These are phyloP conservation scores for Isoetes taiwanensis DNA, from an alignment of 75 land plant species.

Conservation along the genomic window DNA sequence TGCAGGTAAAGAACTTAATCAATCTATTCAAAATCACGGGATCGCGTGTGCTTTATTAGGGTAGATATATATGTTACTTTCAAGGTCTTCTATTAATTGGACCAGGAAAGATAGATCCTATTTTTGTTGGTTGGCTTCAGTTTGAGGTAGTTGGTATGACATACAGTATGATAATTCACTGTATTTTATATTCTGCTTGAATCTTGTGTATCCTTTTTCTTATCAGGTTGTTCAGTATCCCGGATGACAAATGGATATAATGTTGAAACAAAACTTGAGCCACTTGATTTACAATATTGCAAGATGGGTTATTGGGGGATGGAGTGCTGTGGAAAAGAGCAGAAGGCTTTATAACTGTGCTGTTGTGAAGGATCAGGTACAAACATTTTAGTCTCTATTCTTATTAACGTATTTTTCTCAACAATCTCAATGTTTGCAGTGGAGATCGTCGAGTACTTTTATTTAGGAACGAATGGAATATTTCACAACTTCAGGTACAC, in stretches of 20 bases:
- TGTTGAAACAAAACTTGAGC: constrained; percentile 36
- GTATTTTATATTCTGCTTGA: background rate
- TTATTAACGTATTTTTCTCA: background rate
- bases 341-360: constrained; percentile 36
- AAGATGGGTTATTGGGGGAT: constrained; percentile 43
- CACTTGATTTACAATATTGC: constrained; percentile 35
- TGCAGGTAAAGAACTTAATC: too few species aligned
- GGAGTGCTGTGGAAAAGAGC: constrained; percentile 34
- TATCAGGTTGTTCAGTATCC: constrained; percentile 41
- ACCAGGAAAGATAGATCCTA: constrained; percentile 35
- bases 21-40: too few species aligned
- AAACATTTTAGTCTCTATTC: background rate
- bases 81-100: constrained; percentile 38
- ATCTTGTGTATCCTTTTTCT: background rate
- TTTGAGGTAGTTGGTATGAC: constrained; percentile 23
- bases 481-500: constrained; percentile 33
- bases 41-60: too few species aligned
- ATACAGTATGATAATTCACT: background rate
- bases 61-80: too few species aligned
- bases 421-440: constrained; percentile 16
- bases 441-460: constrained; percentile 36
- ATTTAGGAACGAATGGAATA: constrained; percentile 43
- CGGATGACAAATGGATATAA: constrained; percentile 36
- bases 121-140: constrained; percentile 37
- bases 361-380: constrained; percentile 33